Conservation (phyloP, 2,329 filamentous ascomycete species). For the Venturia asperata region DNA sequence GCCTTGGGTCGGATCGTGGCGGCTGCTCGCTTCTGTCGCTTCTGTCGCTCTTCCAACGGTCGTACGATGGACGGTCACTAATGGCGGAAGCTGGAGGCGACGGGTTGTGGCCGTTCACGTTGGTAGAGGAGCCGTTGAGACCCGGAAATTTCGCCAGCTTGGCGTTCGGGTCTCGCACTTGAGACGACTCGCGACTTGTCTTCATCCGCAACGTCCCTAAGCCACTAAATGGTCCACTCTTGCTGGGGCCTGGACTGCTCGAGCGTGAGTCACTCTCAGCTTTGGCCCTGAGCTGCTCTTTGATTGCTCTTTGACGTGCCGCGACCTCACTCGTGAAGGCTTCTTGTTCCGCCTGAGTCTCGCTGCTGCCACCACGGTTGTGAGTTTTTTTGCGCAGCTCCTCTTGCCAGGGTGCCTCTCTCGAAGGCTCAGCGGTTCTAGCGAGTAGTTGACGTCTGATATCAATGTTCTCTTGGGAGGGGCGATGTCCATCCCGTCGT, state of each 20-base stretch:
- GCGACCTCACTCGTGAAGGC: conserved; percentile 70
- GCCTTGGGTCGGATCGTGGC: background rate
- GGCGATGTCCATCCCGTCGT: background rate
- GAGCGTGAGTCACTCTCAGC: conserved; percentile 53
- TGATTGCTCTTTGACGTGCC: conserved; percentile 61
- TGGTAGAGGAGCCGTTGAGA: conserved; percentile 37
- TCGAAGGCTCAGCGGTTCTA: background rate
- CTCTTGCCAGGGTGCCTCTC: conserved; percentile 38
- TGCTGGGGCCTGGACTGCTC: conserved; percentile 30
- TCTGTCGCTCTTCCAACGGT: conserved; percentile 2
- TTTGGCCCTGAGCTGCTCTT: conserved; percentile 64
- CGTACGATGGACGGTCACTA: conserved; percentile 11
- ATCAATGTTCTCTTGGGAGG: conserved; percentile 1
- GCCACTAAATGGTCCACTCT: conserved; percentile 31
- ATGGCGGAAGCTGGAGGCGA: conserved; percentile 7
- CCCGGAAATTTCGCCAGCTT: conserved; percentile 59
- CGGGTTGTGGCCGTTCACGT: background rate
- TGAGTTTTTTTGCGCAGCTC: conserved; percentile 41
- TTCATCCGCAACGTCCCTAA: conserved; percentile 60
- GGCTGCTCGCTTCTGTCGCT: conserved; percentile 8
- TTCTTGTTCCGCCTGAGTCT: conserved; percentile 52
- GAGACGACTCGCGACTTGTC: conserved; percentile 60
- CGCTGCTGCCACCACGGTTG: conserved; percentile 43
- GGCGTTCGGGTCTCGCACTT: conserved; percentile 40
- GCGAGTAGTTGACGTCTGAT: conserved; percentile 9